Conservation (phyloP, 352 stramenopile species). For the Phytophthora crassamura region DNA sequence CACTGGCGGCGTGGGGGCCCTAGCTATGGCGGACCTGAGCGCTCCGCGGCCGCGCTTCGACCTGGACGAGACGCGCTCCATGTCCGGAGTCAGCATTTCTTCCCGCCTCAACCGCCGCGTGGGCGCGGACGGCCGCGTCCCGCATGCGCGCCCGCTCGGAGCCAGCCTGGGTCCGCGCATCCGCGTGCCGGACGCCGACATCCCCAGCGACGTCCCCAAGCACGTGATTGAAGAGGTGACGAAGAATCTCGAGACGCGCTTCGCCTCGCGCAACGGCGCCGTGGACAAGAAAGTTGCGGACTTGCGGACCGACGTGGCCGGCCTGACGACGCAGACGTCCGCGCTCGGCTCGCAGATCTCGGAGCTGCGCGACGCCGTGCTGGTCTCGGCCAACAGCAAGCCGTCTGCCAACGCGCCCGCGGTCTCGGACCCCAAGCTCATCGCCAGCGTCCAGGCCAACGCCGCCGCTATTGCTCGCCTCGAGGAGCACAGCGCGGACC, state of each 20-base stretch:
- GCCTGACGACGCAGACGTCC: conserved; percentile 52
- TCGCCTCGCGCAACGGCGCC: conserved; percentile 53
- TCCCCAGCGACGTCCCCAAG: conserved; percentile 51
- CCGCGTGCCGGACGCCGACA: conserved; percentile 50
- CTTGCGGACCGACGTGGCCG: conserved; percentile 62
- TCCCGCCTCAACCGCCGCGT: conserved; percentile 32
- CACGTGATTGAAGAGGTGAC: conserved; percentile 65
- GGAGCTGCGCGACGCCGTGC: conserved; percentile 57
- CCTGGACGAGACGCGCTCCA: conserved; percentile 45
- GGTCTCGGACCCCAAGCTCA: conserved; percentile 33
- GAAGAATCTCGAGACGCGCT: conserved; percentile 75
- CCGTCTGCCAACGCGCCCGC: conserved; percentile 10
- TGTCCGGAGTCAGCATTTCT: conserved; percentile 28
- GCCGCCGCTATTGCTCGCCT: conserved; percentile 67
- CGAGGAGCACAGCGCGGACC: conserved; percentile 72
- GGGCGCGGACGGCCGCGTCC: conserved; percentile 27
- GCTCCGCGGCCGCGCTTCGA: conserved; percentile 27
- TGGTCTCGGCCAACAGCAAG: conserved; percentile 37
- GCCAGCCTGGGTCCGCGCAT: conserved; percentile 44
- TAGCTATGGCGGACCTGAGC: conserved; percentile 27
- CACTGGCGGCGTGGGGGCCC: background rate
- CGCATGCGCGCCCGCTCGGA: conserved; percentile 30
- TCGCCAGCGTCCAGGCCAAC: conserved; percentile 51
- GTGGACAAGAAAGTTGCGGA: conserved; percentile 78
- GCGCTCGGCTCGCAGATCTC: conserved; percentile 50